Conservation (phyloP, 257 asterid species). For the Capsicum chinense region DNA sequence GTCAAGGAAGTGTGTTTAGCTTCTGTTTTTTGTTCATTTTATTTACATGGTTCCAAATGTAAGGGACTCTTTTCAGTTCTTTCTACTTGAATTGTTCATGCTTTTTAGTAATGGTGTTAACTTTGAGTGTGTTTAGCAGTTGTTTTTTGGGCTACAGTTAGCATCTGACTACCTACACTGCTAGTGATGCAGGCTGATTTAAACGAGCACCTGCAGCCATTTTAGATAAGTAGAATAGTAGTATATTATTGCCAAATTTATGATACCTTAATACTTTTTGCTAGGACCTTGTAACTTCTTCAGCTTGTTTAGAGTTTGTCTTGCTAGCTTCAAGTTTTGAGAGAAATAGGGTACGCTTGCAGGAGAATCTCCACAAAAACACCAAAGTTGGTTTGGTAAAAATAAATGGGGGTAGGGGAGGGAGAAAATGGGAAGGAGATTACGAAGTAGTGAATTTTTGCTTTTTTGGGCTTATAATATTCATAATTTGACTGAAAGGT, state of each 20-base stretch:
- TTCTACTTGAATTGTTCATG: no score
- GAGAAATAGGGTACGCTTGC: conserved; percentile 12
- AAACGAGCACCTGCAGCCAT: neutral
- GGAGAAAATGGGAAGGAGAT: neutral
- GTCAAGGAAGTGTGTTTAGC: no score
- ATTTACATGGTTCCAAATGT: no score
- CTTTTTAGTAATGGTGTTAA: no score
- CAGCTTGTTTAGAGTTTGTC: neutral
- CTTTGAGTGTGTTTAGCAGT: no score
- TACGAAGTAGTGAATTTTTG: no score
- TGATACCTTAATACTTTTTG: neutral
- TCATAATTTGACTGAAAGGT: no score
- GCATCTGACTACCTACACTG: neutral
- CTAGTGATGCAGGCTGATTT: neutral
- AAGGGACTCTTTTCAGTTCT: no score
- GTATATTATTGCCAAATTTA: neutral
- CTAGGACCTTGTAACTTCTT: neutral
- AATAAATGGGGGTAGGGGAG: no score
- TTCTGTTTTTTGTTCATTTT: no score
- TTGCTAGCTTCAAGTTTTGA: conserved; percentile 17
- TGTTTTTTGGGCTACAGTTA: neutral
- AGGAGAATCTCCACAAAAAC: neutral
- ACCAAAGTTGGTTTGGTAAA: no score
- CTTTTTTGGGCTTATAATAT: no score
- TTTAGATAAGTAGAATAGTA: neutral